Evolutionary conservation across 352 stramenopile species (phyloP), one percentile per base, ranked within the genome.

Genomic region (Phytophthora crassamura): DNA sequence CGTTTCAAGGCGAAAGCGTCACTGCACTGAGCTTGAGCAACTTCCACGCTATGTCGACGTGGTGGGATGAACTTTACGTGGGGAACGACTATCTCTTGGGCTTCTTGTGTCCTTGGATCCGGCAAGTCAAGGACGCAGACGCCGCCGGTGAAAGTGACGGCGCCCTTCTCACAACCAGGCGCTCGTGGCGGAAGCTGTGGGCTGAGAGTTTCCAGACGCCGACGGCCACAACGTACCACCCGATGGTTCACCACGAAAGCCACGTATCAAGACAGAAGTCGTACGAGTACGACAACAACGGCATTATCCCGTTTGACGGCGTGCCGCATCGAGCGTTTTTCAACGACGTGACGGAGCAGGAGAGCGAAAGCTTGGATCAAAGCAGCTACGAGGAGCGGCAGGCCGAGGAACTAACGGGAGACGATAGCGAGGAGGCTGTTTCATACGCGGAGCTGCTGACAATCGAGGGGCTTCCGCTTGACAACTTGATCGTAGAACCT

Each of bases 11-110:
- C 10, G 56, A 74, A 2, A 45, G 16, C 7, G 49, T 97, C 4
- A 32, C 51, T 5, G 67, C 69, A 0, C 46, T 98, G 8, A 96
- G 92, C 50, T 51, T 98, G 9, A 94, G 90, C 71, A 93, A 91
- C 40, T 80, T 82, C 25, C 80, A 98, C 40, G 58, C 80, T 0
- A 91, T 92, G 73, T 90, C 75, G 15, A 88, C 74, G 32, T 98
- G 95, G 92, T 98, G 97, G 82, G 97, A 99, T 74, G 97, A 99
- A 62, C 87, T 99, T 35, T 99, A 97, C 69, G 81, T 98, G 4
- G 97, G 97, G 15, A 71, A 90, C 6, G 93, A 99, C 58, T 89
- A 92, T 59, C 76, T 96, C n/a, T 85, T 97, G 66, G 77, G 73
- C 5, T 99, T 99, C 56, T 66, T 67, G 7, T 99, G 96, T 67